Evolutionary conservation across 495 filamentous ascomycete genomes (phyloP).

Genomic region (Penicillium diatomitis): DNA sequence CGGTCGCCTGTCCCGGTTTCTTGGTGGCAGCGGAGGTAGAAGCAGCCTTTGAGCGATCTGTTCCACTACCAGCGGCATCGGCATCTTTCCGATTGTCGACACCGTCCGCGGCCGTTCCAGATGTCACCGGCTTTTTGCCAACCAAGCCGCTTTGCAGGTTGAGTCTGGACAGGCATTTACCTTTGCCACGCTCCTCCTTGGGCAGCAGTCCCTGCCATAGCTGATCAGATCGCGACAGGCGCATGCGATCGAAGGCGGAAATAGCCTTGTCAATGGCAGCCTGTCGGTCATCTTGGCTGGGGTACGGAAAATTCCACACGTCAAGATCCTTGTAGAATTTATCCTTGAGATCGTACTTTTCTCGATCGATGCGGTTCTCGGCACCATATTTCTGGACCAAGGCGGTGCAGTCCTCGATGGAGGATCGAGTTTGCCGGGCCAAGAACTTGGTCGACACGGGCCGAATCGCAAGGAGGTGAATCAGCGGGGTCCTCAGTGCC

Average conservation of each 20-base stretch:
- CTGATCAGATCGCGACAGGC: constrained; percentile 60
- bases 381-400: constrained; percentile 46
- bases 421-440: constrained; percentile 43
- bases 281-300: constrained; percentile 56
- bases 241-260: constrained; percentile 67
- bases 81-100: constrained; percentile 38
- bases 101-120: constrained; percentile 49
- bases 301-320: constrained; percentile 68
- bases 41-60: constrained; percentile 35
- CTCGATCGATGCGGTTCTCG: constrained; percentile 49
- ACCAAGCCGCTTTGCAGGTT: constrained; percentile 49
- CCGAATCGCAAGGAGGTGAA: constrained; percentile 62
- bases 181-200: constrained; percentile 66
- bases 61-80: constrained; percentile 42
- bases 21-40: constrained; percentile 24
- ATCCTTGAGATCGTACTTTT: constrained; percentile 61
- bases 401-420: constrained; percentile 47
- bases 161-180: constrained; percentile 69
- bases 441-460: constrained; percentile 51
- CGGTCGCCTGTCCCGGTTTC: constrained; percentile 35
- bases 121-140: constrained; percentile 37
- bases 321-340: constrained; percentile 75
- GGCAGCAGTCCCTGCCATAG: constrained; percentile 75
- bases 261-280: constrained; percentile 80
- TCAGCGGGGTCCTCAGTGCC: constrained; percentile 48